These are phyloP conservation scores for Hypoxylon trugodes DNA, from an alignment of 495 filamentous ascomycete genomes.

Conservation along the genomic window DNA sequence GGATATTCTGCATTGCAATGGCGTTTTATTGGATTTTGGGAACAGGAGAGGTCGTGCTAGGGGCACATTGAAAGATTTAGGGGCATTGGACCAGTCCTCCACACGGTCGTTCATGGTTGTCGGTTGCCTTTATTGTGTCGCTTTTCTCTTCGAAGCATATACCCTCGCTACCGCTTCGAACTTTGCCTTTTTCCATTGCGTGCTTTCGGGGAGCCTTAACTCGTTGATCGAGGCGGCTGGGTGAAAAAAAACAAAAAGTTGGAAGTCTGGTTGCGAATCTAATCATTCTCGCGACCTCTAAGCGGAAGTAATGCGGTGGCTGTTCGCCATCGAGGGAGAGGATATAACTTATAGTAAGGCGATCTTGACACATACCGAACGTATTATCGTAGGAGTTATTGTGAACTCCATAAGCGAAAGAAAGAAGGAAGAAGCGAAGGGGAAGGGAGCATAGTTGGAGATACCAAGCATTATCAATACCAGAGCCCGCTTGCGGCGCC, in stretches of 20 bases:
- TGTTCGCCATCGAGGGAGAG: neutral
- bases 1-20: slow-evolving; percentile 44
- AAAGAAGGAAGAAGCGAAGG: neutral
- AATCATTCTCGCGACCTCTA: slow-evolving; percentile 2
- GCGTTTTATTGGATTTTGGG: slow-evolving; percentile 35
- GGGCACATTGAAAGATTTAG: slow-evolving; percentile 35
- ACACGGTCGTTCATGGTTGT: slow-evolving; percentile 40
- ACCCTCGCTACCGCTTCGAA: slow-evolving; percentile 44
- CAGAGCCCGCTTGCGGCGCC: slow-evolving; percentile 12
- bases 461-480: slow-evolving; percentile 29
- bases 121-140: slow-evolving; percentile 14
- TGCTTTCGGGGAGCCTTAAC: neutral
- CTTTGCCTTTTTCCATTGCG: slow-evolving; percentile 8
- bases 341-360: neutral
- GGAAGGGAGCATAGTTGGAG: slow-evolving; percentile 16
- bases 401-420: neutral
- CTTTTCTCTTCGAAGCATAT: slow-evolving; percentile 41
- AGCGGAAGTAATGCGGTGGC: slow-evolving; percentile 16
- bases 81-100: slow-evolving; percentile 33
- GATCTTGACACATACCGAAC: neutral
- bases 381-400: slow-evolving; percentile 17
- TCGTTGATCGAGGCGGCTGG: slow-evolving; percentile 33
- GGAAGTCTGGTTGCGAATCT: slow-evolving; percentile 14
- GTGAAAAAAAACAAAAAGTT: slow-evolving; percentile 14
- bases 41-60: slow-evolving; percentile 30